Evolutionary conservation across 2,329 filamentous ascomycete genomes (phyloP).

Genomic region (Diaporthe ilicicola): DNA sequence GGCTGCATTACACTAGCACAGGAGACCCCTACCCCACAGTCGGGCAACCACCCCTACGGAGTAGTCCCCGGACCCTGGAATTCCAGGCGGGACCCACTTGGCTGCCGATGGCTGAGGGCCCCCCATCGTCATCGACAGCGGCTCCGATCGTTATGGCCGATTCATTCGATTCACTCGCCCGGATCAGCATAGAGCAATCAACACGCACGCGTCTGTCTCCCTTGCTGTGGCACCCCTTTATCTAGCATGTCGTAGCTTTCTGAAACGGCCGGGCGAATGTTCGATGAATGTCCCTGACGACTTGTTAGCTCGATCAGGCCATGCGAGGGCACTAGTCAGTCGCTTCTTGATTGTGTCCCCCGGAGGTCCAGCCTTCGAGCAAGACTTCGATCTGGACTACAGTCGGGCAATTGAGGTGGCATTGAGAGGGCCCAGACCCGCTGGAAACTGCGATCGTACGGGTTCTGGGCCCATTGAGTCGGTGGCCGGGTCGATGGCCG

Average conservation of each 20-base stretch:
- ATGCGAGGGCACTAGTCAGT: slow-evolving; percentile 15
- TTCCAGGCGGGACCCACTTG: background rate
- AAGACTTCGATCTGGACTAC: background rate
- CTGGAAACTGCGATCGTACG: background rate
- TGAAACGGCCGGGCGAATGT: background rate
- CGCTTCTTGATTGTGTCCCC: no score
- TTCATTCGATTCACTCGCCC: slow-evolving; percentile 11
- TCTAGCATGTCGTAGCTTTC: background rate
- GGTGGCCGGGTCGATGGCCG: background rate
- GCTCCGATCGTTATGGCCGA: slow-evolving; percentile 22
- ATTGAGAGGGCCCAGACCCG: no score
- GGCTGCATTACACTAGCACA: background rate
- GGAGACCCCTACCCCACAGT: background rate
- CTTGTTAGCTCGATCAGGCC: slow-evolving; percentile 24
- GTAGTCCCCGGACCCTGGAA: slow-evolving; percentile 16
- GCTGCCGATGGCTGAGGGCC: slow-evolving; percentile 1
- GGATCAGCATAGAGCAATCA: background rate
- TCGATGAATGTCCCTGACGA: slow-evolving; percentile 23
- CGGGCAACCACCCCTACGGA: background rate
- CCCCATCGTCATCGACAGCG: slow-evolving; percentile 16
- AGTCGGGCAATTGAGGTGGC: background rate
- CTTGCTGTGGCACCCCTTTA: background rate
- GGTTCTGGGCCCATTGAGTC: background rate
- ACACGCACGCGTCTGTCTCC: background rate
- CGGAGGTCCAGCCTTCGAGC: no score